phyloP scores from a whole-genome alignment of 768 basidiomycete genomes.

The Tricholoma furcatifolium region DNA sequence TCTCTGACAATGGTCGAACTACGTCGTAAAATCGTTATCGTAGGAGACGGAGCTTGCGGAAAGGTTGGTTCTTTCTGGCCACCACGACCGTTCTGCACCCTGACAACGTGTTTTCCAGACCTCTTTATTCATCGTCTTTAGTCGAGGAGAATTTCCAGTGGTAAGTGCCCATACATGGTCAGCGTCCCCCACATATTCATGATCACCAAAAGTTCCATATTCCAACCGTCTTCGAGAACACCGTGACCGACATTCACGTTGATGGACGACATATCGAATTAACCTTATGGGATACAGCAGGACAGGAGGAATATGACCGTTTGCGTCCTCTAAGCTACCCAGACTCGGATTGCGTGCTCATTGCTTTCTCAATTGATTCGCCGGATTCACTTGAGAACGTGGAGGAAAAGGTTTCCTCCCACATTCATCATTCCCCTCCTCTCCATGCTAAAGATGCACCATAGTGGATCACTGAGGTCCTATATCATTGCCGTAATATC shows the following conservation, averaged over 20 bases:
- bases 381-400: conserved; percentile 99
- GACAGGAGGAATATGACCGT: conserved; percentile 99
- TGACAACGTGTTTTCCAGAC: background rate
- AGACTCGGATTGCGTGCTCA: conserved; percentile 99
- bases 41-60: conserved; percentile 97
- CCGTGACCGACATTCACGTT: conserved; percentile 97
- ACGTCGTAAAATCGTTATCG: conserved; percentile 97
- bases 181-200: background rate
- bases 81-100: background rate
- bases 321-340: conserved; percentile 97
- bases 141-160: conserved; percentile 7
- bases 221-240: conserved; percentile 99
- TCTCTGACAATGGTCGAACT: conserved; percentile 83
- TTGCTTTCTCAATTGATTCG: conserved; percentile 97
- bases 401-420: conserved; percentile 83
- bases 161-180: background rate
- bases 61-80: conserved; percentile 51
- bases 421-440: background rate
- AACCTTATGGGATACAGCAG: conserved; percentile 99
- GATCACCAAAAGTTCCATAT: conserved; percentile 78
- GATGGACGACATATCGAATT: conserved; percentile 98
- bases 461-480: conserved; percentile 98
- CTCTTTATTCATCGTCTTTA: conserved; percentile 7
- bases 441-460: background rate
- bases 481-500: conserved; percentile 92